Conservation (phyloP, 1,139 yeast species). For the Scheffersomyces illinoinensis region DNA sequence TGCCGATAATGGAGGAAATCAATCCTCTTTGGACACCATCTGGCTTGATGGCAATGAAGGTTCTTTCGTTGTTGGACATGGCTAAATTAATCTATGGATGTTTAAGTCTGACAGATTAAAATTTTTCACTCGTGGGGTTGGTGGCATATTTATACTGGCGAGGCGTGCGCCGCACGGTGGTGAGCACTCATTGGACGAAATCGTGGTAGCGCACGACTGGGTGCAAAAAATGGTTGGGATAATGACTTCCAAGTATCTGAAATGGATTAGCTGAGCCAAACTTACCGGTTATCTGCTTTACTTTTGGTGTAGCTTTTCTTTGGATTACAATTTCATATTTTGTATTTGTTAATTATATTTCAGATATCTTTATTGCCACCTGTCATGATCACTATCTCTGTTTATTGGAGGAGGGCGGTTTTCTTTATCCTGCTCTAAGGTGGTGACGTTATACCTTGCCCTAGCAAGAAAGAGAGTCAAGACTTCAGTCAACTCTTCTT, state of each 20-base stretch:
- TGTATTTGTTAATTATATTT: no score
- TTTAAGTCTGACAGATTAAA: background rate
- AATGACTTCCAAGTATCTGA: no score
- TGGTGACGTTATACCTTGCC: background rate
- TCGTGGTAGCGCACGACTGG: background rate
- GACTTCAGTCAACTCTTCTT: background rate
- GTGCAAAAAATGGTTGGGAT: background rate
- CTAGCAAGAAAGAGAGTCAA: background rate
- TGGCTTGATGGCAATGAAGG: conserved; percentile 98
- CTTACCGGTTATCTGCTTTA: background rate
- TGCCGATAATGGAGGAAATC: conserved; percentile 82
- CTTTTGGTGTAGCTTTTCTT: background rate
- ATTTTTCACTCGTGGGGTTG: background rate
- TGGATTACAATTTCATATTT: no score
- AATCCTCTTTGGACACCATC: conserved; percentile 99
- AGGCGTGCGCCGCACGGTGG: background rate
- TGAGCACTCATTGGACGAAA: background rate
- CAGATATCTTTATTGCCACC: background rate
- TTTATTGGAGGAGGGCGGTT: background rate
- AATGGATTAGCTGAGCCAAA: background rate
- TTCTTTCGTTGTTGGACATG: conserved; percentile 76
- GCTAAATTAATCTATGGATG: background rate
- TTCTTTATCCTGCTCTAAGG: background rate
- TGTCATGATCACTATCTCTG: background rate
- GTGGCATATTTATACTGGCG: background rate